Conservation (phyloP, 345 rosid species). For the Psidium guajava region DNA sequence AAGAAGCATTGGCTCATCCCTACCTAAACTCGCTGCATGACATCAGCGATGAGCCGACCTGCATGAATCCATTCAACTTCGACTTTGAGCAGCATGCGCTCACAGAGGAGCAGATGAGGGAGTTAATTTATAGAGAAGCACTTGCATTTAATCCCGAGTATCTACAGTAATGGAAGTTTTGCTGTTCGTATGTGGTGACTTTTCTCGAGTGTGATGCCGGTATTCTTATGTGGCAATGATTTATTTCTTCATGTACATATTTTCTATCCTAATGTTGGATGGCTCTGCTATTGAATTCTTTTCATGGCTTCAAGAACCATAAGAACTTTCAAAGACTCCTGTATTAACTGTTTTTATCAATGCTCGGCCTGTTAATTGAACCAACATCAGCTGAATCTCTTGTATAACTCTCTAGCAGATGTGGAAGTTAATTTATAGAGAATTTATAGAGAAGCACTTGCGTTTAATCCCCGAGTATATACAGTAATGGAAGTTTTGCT, state of each 20-base stretch:
- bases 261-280: constrained; percentile 3
- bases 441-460: constrained; percentile 69
- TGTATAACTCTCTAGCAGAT: constrained; percentile 23
- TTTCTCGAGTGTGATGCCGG: constrained; percentile 6
- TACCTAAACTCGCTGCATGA: constrained; percentile 54
- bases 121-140: constrained; percentile 67
- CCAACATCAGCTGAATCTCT: not conserved
- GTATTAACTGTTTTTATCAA: not conserved
- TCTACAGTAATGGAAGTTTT: constrained; percentile 8
- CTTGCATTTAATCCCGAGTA: constrained; percentile 81
- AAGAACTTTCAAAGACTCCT: not conserved
- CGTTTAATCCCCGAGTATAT: constrained; percentile 76
- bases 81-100: constrained; percentile 68
- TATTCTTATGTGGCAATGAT: not conserved
- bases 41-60: constrained; percentile 65
- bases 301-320: not conserved
- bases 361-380: not conserved
- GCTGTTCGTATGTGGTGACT: constrained; percentile 2
- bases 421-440: constrained; percentile 71
- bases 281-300: constrained; percentile 10
- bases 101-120: constrained; percentile 72
- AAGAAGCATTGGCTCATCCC: constrained; percentile 82
- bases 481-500: constrained; percentile 2
- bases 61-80: constrained; percentile 57
- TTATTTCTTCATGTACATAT: not conserved